A percentile compares a stretch with the other conserved stretches of the same genome.
These are phyloP conservation scores for Metarhizium rileyi DNA, from an alignment of 2,329 filamentous ascomycete genomes.

Conservation along the genomic window DNA sequence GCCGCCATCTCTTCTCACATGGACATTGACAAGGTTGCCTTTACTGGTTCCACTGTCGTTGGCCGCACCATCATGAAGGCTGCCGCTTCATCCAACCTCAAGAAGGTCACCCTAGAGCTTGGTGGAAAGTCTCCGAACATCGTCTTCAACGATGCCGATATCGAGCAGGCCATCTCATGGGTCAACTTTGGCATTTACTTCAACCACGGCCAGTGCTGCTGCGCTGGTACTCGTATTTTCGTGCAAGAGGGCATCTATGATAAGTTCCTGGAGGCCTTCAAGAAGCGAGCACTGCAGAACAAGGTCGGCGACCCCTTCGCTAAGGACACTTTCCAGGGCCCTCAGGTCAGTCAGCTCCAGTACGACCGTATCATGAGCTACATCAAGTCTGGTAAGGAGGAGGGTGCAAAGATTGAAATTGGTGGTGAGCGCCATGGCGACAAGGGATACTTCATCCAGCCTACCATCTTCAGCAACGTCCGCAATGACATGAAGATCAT, in stretches of 20 bases:
- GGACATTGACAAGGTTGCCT: slow-evolving; percentile 75
- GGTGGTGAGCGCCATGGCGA: slow-evolving; percentile 46
- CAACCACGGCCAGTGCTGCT: slow-evolving; percentile 59
- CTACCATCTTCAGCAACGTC: slow-evolving; percentile 82
- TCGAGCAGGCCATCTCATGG: slow-evolving; percentile 68
- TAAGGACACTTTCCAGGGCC: slow-evolving; percentile 74
- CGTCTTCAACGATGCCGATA: slow-evolving; percentile 67
- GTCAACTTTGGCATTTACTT: slow-evolving; percentile 62
- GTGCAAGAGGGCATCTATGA: slow-evolving; percentile 83
- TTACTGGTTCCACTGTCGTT: slow-evolving; percentile 67
- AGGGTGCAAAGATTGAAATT: slow-evolving; percentile 52
- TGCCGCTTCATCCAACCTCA: slow-evolving; percentile 65
- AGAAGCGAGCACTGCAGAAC: slow-evolving; percentile 64
- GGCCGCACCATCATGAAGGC: slow-evolving; percentile 74
- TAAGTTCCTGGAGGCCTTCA: slow-evolving; percentile 74
- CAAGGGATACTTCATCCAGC: slow-evolving; percentile 85
- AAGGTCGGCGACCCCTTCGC: slow-evolving; percentile 76
- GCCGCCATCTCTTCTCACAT: slow-evolving; percentile 68
- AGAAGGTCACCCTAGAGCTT: slow-evolving; percentile 74
- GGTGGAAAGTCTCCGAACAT: slow-evolving; percentile 77
- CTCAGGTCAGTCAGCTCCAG: slow-evolving; percentile 76
- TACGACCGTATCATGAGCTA: slow-evolving; percentile 82
- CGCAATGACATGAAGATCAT: slow-evolving; percentile 80
- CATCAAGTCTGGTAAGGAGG: slow-evolving; percentile 57
- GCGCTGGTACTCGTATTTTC: slow-evolving; percentile 73